Conservation (phyloP, 1,284 basidiomycete genomes). For the Phellinidium pouzarii region DNA sequence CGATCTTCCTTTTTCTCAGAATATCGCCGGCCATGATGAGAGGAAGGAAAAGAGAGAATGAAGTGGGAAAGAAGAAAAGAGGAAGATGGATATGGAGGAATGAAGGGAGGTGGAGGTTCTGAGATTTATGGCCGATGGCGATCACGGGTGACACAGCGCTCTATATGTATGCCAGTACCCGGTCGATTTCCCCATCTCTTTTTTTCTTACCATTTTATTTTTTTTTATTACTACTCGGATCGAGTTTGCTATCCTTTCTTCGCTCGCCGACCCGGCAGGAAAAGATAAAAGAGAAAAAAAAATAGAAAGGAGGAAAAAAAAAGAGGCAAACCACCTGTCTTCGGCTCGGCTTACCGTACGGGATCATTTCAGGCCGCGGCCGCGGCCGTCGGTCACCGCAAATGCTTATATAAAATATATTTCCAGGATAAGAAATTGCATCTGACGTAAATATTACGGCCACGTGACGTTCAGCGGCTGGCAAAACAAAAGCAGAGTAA, state of each 20-base stretch:
- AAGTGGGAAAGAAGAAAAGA: slow-evolving; percentile 6
- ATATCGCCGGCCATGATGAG: slow-evolving; percentile 46
- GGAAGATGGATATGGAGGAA: slow-evolving; percentile 15
- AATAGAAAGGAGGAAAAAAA: background rate
- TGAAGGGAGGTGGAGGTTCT: slow-evolving; percentile 15
- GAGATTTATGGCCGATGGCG: slow-evolving; percentile 6
- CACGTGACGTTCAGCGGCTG: slow-evolving; percentile 13
- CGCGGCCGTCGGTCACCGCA: no score
- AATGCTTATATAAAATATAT: no score
- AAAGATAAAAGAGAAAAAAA: background rate
- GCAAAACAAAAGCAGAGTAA: background rate
- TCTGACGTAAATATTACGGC: background rate
- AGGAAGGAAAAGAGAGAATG: slow-evolving; percentile 16
- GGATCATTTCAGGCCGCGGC: no score
- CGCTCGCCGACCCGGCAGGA: no score
- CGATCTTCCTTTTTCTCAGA: slow-evolving; percentile 79
- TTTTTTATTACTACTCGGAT: no score
- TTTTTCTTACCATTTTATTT: no score
- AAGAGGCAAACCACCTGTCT: background rate
- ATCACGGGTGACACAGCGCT: background rate
- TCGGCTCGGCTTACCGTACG: background rate
- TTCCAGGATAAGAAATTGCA: no score
- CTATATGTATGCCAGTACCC: background rate
- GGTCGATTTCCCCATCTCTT: background rate
- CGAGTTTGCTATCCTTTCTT: no score